Percentiles rank a stretch among this genome's conserved stretches.
Evolutionary conservation across 73 alveolate species (phyloP).

Genomic region (Uronychia binucleata): DNA sequence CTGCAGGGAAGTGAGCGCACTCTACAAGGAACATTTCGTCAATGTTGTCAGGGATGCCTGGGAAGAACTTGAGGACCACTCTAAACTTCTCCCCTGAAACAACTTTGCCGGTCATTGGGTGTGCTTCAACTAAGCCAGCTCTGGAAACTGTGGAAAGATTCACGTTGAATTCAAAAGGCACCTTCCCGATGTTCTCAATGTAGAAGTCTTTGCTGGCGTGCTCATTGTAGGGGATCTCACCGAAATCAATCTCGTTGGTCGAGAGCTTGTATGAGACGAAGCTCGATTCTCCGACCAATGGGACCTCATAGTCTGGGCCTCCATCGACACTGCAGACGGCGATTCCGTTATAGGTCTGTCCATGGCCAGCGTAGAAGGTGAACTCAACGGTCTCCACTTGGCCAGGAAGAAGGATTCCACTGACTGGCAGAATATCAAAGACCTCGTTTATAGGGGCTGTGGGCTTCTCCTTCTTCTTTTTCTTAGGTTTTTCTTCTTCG

Average conservation of each 20-base stretch:
- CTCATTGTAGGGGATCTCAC: constrained; percentile 97
- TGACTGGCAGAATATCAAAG: constrained; percentile 98
- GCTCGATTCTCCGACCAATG: constrained; percentile 97
- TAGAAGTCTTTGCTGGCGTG: constrained; percentile 91
- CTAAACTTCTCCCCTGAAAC: constrained; percentile 94
- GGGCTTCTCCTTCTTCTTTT: constrained; percentile 41
- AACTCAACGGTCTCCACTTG: constrained; percentile 95
- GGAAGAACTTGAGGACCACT: constrained; percentile 90
- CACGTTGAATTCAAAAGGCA: constrained; percentile 96
- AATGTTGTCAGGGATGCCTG: constrained; percentile 97
- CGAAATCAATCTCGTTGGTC: constrained; percentile 95
- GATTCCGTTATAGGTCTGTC: constrained; percentile 88
- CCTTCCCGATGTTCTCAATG: constrained; percentile 97
- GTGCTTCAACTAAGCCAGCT: constrained; percentile 93
- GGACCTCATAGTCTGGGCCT: constrained; percentile 99
- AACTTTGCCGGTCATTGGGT: constrained; percentile 86
- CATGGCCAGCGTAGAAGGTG: constrained; percentile 95
- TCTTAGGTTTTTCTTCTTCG: constrained; percentile 65
- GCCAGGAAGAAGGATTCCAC: constrained; percentile 98
- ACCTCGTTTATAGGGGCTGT: constrained; percentile 94
- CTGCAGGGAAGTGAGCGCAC: constrained; percentile 97
- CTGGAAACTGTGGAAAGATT: constrained; percentile 85
- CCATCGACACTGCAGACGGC: constrained; percentile 99
- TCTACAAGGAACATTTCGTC: constrained; percentile 95
- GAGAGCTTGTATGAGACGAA: constrained; percentile 92